Conservation (phyloP, 2,329 filamentous ascomycete genomes). For the Colletotrichum lindemuthianum region DNA sequence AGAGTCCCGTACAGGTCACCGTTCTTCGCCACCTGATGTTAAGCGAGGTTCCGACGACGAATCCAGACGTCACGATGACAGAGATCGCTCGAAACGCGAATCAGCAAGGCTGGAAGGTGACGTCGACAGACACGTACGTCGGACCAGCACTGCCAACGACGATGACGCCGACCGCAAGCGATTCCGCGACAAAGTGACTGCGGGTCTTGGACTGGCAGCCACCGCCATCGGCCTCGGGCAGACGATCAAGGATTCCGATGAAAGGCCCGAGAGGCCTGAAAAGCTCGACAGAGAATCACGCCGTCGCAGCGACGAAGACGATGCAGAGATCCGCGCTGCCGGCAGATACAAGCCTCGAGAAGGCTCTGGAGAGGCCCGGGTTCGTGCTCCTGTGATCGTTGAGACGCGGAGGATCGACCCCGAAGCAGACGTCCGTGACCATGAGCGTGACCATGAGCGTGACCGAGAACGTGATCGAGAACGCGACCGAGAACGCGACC, state of each 20-base stretch:
- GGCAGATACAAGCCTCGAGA: slow-evolving; percentile 46
- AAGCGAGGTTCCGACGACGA: slow-evolving; percentile 37
- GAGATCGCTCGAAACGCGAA: slow-evolving; percentile 28
- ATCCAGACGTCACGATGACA: slow-evolving; percentile 32
- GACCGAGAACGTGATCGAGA: slow-evolving; percentile 40
- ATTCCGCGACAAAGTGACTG: slow-evolving; percentile 58
- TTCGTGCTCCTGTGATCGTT: slow-evolving; percentile 37
- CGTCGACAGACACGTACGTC: slow-evolving; percentile 42
- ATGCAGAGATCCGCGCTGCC: slow-evolving; percentile 37
- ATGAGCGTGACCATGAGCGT: slow-evolving; percentile 41
- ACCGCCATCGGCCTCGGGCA: slow-evolving; percentile 57
- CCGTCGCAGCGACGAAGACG: slow-evolving; percentile 34
- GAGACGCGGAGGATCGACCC: slow-evolving; percentile 36
- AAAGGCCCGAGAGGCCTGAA: slow-evolving; percentile 42
- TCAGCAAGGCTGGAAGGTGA: slow-evolving; percentile 32
- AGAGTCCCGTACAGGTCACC: slow-evolving; percentile 45
- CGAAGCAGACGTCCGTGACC: slow-evolving; percentile 37
- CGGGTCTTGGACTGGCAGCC: slow-evolving; percentile 60
- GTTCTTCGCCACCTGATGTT: slow-evolving; percentile 29
- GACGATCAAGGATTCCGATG: slow-evolving; percentile 50
- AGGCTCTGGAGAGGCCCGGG: slow-evolving; percentile 32
- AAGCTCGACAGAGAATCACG: slow-evolving; percentile 30
- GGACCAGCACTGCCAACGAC: slow-evolving; percentile 43
- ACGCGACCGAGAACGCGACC: slow-evolving; percentile 43
- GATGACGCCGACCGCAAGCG: slow-evolving; percentile 55